Evolutionary conservation across 2,329 filamentous ascomycete species (phyloP).

Genomic region (Penicillium griseofulvum): DNA sequence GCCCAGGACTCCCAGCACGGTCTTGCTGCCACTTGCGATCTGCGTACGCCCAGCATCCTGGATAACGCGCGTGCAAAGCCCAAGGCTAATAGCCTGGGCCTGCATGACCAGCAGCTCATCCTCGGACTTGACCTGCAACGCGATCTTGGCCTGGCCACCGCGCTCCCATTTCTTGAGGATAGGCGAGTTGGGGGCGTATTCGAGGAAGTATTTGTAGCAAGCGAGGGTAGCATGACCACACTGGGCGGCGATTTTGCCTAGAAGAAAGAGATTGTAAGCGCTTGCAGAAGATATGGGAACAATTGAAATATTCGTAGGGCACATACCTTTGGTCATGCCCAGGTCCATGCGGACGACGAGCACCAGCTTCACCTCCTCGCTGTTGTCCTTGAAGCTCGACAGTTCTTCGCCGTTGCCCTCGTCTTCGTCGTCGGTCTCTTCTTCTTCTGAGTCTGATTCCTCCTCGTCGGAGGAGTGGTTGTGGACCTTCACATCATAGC

Average conservation of each 20-base stretch:
- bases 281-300: background rate
- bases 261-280: conserved; percentile 1
- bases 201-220: conserved; percentile 83
- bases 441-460: conserved; percentile 55
- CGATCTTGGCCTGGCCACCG: conserved; percentile 87
- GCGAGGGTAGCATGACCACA: conserved; percentile 94
- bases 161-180: conserved; percentile 83
- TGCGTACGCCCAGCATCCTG: conserved; percentile 95
- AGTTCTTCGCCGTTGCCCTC: conserved; percentile 56
- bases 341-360: conserved; percentile 89
- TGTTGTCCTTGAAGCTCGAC: conserved; percentile 51
- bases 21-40: conserved; percentile 89
- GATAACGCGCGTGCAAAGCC: conserved; percentile 84
- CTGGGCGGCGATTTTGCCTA: conserved; percentile 96
- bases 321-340: conserved; percentile 91
- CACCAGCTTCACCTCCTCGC: conserved; percentile 90
- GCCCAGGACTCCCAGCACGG: conserved; percentile 79
- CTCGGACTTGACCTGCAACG: conserved; percentile 81
- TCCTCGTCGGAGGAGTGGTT: conserved; percentile 45
- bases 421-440: conserved; percentile 66
- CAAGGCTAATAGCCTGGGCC: conserved; percentile 76
- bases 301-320: background rate
- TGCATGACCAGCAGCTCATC: conserved; percentile 74
- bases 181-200: conserved; percentile 52
- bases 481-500: conserved; percentile 52